Evolutionary conservation across 31 red algal species (phyloP).

Genomic region (Pterothamnion heteromorphum): DNA sequence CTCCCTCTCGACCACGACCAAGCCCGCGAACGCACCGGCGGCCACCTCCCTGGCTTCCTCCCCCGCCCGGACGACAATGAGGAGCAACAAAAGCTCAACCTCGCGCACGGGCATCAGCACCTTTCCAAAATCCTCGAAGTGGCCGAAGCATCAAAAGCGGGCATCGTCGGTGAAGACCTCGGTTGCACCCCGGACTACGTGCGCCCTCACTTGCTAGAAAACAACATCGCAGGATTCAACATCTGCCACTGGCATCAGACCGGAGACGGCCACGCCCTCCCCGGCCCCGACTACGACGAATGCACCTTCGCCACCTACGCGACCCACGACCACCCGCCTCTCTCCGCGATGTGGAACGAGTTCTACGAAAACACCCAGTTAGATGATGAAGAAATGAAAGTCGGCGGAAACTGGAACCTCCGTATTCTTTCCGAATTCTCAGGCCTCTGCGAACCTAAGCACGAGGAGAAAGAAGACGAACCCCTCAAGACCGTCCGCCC

Average conservation of each 20-base stretch:
- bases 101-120: neutral
- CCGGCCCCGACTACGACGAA: neutral
- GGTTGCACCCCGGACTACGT: neutral
- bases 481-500: too few relatives aligned
- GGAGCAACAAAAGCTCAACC: neutral
- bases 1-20: neutral
- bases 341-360: slow-evolving; percentile 14
- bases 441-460: neutral
- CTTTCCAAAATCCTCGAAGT: neutral
- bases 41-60: neutral
- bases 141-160: neutral
- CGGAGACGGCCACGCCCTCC: neutral
- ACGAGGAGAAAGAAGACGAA: neutral
- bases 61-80: neutral
- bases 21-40: neutral
- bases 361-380: neutral
- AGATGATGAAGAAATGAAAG: neutral
- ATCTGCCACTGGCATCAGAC: neutral
- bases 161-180: neutral
- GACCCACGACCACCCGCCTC: neutral
- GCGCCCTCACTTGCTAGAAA: neutral
- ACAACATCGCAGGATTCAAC: neutral
- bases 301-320: slow-evolving; percentile 10
- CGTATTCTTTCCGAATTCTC: neutral
- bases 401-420: neutral